Evolutionary conservation across 108 stramenopile genomes (phyloP), one percentile per base, ranked within the genome.

Genomic region (Nannochloropsis granulata): DNA sequence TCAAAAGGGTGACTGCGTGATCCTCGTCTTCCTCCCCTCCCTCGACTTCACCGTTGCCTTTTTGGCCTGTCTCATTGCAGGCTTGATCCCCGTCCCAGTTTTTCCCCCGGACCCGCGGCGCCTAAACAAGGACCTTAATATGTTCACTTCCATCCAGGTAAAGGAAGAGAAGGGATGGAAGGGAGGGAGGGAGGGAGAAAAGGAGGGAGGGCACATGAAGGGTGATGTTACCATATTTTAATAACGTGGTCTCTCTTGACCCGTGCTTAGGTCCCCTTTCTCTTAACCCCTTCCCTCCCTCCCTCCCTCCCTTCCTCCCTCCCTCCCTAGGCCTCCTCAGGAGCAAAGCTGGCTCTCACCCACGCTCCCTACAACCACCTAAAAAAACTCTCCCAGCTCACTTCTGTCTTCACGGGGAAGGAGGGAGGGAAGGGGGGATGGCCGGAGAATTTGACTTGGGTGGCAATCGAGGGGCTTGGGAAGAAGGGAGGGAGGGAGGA

Each of bases 11-110:
- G 56, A 34, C 34, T 34, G 34, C 34, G 34, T 34, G 34, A 34
- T 71, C 56, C 91, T 99, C 71, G 98, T 98, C 24, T 99, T 96
- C 86, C 95, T 96, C 21, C 99, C 99, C 13, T 95, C 96, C 8
- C 91, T 97, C 23, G 94, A 97, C 79, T 99, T 97, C 84, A 92
- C 95, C 44, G 85, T 97, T 24, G 93, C 96, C 10, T 99, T 99
- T 85, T 84, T 98, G 43, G 97, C 97, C 14, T 98, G 97, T 85
- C 88, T 98, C 82, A 94, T 94, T 83, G 82, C 78, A 23, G 86
- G 89, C 16, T 8, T 90, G 45, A 83, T 91, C 43, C 87, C 90
- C 13, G 89, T 91, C 24, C 89, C 90, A 0, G 88, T 89, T 11
- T 89, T 85, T 79, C 89, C 89, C 2, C 89, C 89, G 12, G 89